A percentile compares a stretch with the other conserved stretches of the same genome.
phyloP scores from a whole-genome alignment of 192 early-diverging fungal genomes.

The Entomortierella lignicola region DNA sequence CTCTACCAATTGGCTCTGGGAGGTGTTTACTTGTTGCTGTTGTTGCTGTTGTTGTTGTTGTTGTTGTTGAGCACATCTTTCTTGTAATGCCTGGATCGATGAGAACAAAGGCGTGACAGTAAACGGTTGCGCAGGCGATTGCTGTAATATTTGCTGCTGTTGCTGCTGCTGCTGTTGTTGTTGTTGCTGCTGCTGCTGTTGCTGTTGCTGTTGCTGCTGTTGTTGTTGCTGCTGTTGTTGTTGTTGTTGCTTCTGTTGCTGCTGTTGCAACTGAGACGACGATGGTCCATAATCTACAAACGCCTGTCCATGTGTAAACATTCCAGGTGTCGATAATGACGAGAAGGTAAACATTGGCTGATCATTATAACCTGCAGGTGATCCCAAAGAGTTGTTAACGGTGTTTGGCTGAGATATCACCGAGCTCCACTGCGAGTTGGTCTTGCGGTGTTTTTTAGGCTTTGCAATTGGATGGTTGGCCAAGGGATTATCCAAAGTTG shows the following conservation, averaged over 20 bases:
- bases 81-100: slow-evolving; percentile 32
- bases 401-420: slow-evolving; percentile 8
- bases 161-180: slow-evolving; percentile 12
- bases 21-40: slow-evolving; percentile 10
- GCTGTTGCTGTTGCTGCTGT: slow-evolving; percentile 18
- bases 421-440: slow-evolving; percentile 14
- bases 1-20: neutral
- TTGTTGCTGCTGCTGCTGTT: slow-evolving; percentile 11
- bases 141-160: slow-evolving; percentile 2
- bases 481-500: neutral
- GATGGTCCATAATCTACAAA: slow-evolving; percentile 32
- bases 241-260: slow-evolving; percentile 1
- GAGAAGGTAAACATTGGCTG: slow-evolving; percentile 26
- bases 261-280: slow-evolving; percentile 8
- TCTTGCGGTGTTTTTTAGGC: slow-evolving; percentile 22
- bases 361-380: neutral
- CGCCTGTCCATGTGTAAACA: slow-evolving; percentile 48
- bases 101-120: slow-evolving; percentile 43
- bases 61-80: slow-evolving; percentile 9
- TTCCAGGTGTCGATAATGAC: slow-evolving; percentile 41
- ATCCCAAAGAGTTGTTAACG: neutral
- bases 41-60: slow-evolving; percentile 25
- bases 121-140: slow-evolving; percentile 29
- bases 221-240: slow-evolving; percentile 10
- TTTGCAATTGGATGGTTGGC: neutral